Percentiles rank a stretch among this genome's conserved stretches.
Conservation (phyloP, 2,329 filamentous ascomycete genomes). For the Diplodia sapinea region DNA sequence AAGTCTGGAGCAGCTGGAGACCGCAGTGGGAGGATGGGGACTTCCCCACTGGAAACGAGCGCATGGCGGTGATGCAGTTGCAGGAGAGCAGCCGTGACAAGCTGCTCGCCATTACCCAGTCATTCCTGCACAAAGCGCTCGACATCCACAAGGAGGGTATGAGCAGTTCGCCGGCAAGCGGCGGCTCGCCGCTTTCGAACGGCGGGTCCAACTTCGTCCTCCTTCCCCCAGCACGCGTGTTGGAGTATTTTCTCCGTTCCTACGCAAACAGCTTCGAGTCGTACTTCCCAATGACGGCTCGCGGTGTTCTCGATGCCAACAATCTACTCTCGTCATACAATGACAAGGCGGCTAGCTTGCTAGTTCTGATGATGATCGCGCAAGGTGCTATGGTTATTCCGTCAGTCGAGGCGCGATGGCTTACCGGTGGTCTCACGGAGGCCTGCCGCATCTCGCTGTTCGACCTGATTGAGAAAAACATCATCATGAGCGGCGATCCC, state of each 20-base stretch:
- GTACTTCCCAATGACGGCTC: constrained; percentile 68
- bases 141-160: constrained; percentile 66
- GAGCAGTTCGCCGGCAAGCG: constrained; percentile 48
- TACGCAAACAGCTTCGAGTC: constrained; percentile 70
- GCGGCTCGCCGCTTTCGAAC: constrained; percentile 54
- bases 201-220: constrained; percentile 67
- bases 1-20: constrained; percentile 59
- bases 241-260: constrained; percentile 70
- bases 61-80: constrained; percentile 55
- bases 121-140: constrained; percentile 72
- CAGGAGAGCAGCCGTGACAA: constrained; percentile 67
- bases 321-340: constrained; percentile 67
- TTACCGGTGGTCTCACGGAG: constrained; percentile 71
- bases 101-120: constrained; percentile 73
- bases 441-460: constrained; percentile 75
- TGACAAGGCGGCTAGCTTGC: constrained; percentile 68
- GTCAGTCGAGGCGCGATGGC: constrained; percentile 67
- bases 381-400: constrained; percentile 72
- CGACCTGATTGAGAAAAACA: constrained; percentile 73
- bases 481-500: constrained; percentile 69
- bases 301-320: constrained; percentile 68
- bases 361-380: constrained; percentile 74
- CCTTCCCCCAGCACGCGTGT: constrained; percentile 67
- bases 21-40: constrained; percentile 58
- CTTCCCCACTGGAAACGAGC: constrained; percentile 51